These are phyloP conservation scores for Hymenoscyphus fructigenus DNA, from an alignment of 2,329 filamentous ascomycete genomes.

Conservation along the genomic window DNA sequence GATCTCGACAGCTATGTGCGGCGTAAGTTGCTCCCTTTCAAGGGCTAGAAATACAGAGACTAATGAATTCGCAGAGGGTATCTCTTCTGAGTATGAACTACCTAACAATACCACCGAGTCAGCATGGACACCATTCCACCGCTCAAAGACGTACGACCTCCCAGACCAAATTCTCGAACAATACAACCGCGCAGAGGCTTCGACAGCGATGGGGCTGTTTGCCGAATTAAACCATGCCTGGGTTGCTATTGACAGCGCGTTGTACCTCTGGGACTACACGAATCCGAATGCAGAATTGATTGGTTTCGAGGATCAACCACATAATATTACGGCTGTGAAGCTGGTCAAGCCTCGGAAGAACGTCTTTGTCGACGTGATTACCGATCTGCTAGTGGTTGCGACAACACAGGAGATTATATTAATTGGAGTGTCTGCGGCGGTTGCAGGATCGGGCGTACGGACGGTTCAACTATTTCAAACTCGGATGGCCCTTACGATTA, in stretches of 20 bases:
- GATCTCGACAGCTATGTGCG: constrained; percentile 87
- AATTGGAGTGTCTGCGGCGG: constrained; percentile 74
- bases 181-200: constrained; percentile 82
- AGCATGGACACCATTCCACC: constrained; percentile 88
- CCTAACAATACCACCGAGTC: constrained; percentile 54
- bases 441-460: constrained; percentile 67
- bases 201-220: constrained; percentile 93
- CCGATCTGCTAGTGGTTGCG: constrained; percentile 83
- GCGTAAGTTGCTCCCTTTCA: constrained; percentile 57
- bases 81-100: constrained; percentile 89
- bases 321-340: constrained; percentile 88
- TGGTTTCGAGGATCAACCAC: constrained; percentile 84
- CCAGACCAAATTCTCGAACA: constrained; percentile 91
- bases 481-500: constrained; percentile 75
- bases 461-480: constrained; percentile 83
- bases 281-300: constrained; percentile 87
- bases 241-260: constrained; percentile 91
- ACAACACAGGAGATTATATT: constrained; percentile 83
- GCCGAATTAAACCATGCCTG: constrained; percentile 93
- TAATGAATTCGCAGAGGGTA: constrained; percentile 63
- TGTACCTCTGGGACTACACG: constrained; percentile 98
- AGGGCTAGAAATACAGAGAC: constrained; percentile 14
- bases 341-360: constrained; percentile 80
- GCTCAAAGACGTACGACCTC: constrained; percentile 81
- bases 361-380: constrained; percentile 85